Evolutionary conservation across 2,329 filamentous ascomycete genomes (phyloP), one percentile per base, ranked within the genome.

Genomic region (Stachybotrys echinatus): DNA sequence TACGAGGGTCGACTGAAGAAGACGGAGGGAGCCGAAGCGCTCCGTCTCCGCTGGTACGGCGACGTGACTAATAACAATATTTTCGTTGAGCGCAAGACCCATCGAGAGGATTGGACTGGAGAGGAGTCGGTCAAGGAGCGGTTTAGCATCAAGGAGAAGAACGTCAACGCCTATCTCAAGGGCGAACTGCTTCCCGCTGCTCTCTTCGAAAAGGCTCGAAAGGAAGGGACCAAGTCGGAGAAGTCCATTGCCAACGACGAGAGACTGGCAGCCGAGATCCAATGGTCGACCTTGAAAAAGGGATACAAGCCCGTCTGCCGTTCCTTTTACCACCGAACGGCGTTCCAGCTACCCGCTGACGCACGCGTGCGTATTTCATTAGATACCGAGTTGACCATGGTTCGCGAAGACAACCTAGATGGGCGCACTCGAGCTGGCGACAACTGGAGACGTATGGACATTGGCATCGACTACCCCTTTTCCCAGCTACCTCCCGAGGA

Each of bases 71-170:
- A 77, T 48, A 92, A 97, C 64, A 94, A 89, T 49, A 95, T 97
- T 50, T 99, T 97, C 63, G 87, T 99, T 21, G 94, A 99, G 75
- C 84, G 94, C 54, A 99, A 99, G 73, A 99, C 94, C 1, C 94
- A 99, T 74, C 87, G 94, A 38, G 94, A 99, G 69, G 94, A 99
- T 68, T 99, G 94, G 94, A 99, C 94, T 0, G 94, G 94, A 51
- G 94, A 99, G 68, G 96, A 97, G 73, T 97, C 92, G 2, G 94
- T 99, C 72, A 99, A 99, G 74, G 92, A 94, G 42, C 88, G 94
- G 42, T 99, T 99, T 64, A 80, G 88, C 8, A 78, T 94, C 56
- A 97, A 99, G 74, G 94, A 99, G 74, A 99, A 99, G 79, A 89
- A 96, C 55, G 87, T 99, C 63, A 97, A 97, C 64, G 80, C 89